Evolutionary conservation across 148 eudicot genomes (phyloP), one percentile per base, ranked within the genome.

Genomic region (Rhododendron vialii): DNA sequence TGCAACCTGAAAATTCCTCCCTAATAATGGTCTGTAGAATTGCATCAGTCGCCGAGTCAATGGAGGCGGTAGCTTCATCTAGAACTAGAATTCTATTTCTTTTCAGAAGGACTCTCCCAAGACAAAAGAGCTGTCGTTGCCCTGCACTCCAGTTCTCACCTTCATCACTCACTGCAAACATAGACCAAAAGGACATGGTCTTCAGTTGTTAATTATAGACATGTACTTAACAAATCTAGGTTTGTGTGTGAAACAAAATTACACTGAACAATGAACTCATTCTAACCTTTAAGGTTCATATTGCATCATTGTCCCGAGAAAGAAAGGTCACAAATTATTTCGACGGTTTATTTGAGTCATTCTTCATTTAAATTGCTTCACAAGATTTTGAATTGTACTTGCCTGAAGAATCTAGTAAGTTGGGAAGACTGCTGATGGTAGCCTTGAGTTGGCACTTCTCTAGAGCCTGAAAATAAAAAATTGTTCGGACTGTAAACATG

Each of bases 391-490:
- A 15, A 6, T 10, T 41, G 1, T 55, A 74, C 90, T 89, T 80
- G 92, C 98, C 98, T 30, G 91, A 89, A 53, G 95, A 93, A 75
- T 95, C 95, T 38, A 93, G 85, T 61, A 93, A 89, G 82, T 89
- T 85, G 51, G 94, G 93, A 41, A 93, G 94, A 82, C 84, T 82
- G 75, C 90, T 92, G 45, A 95, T 90, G 38, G 90, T 93, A 69
- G 45, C 86, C 88, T 93, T 93, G 43, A 95, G 95, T 79, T 95
- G 98, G 88, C 98, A 95, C 87, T 93, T 93, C 87, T 91, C 94
- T 30, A 94, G 77, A 50, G 92, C 98, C 96, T 93, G 90, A 26
- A 86, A 77, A 84, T 35, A 8, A 14, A 53, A 14, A 41, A 33
- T 18, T n/a, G n/a, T 79, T 30, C 28, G 1, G n/a, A 78, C 11